Base-by-base conservation (phyloP, 345 rosid genomes). In the Euclidium syriacum region DNA sequence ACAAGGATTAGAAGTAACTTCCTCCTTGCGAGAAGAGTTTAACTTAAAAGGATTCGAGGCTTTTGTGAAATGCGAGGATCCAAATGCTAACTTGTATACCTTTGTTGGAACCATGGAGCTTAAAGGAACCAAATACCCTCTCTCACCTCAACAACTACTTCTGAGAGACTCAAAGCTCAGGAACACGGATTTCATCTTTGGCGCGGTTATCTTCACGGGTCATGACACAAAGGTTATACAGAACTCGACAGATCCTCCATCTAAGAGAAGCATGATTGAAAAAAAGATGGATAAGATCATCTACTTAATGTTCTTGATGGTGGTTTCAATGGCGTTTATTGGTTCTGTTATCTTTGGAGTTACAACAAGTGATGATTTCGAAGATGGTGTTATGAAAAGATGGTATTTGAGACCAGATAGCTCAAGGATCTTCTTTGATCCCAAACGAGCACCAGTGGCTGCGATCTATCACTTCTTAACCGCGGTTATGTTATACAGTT, bases 181-280 rank as follows among this genome's bases (percentile, higher is more conserved):
- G 57, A 91, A 91, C 64, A 91, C 98, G 0, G 98, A 91, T 44
- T 79, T 73, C 62, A 75, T 88, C 38, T 83, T 80, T 35, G 98
- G 98, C 9, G 90, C 72, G 16, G 91, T 88, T 55, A 68, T 91
- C 67, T 91, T 88, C 81, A 86, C 95, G 0, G 96, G 98, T 46
- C 85, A 78, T 17, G 98, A 91, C 77, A 91, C 98, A 3, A 91
- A 91, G 81, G 98, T 88, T 18, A 83, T 86, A 12, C 98, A 88
- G 58, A 91, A 91, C 67, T 64, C 96, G 25, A 86, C 85, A 0
- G 83, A 64, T 7, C 92, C 98, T 26, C 98, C 96, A 52, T 91
- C 96, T 9, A 91, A 91, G 78, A 80, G 98, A 78, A 91, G 98
- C 77, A 83, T 52, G 71, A 72, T 88, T 16, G 98, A 91, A 75